phyloP scores from a whole-genome alignment of 2,329 filamentous ascomycete genomes.

The Penicillium expansum region DNA sequence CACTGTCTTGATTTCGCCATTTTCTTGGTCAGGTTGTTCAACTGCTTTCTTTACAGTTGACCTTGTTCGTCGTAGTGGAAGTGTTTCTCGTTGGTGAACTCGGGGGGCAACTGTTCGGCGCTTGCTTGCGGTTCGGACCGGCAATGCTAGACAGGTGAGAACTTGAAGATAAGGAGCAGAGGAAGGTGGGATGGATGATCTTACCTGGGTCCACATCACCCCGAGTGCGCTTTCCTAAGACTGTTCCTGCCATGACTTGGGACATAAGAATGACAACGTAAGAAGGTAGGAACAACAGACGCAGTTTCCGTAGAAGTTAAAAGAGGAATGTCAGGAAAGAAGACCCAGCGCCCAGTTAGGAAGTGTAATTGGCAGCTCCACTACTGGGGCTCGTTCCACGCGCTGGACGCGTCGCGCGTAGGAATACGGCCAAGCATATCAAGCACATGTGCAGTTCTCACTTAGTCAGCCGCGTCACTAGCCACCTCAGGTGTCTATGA shows the following conservation, averaged over 20 bases:
- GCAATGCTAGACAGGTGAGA: constrained; percentile 26
- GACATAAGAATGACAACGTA: constrained; percentile 17
- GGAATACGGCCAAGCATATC: background rate
- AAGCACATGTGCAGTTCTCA: background rate
- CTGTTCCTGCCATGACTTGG: constrained; percentile 38
- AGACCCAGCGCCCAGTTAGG: constrained; percentile 3
- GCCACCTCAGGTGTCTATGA: constrained; percentile 4
- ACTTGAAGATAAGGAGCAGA: constrained; percentile 8
- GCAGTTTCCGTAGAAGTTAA: background rate
- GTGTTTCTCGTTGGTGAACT: constrained; percentile 35
- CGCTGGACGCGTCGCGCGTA: constrained; percentile 9
- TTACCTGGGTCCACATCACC: constrained; percentile 39
- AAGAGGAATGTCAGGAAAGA: constrained; percentile 10
- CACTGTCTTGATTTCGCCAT: constrained; percentile 23
- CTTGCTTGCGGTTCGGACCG: constrained; percentile 45
- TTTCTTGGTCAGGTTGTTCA: constrained; percentile 29
- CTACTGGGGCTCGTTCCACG: background rate
- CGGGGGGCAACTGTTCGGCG: constrained; percentile 47
- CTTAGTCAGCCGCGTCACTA: constrained; percentile 9
- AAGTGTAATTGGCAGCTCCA: constrained; percentile 10
- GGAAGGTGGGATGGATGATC: constrained; percentile 16
- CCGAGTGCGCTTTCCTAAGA: constrained; percentile 47
- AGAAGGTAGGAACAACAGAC: background rate
- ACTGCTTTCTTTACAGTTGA: constrained; percentile 35
- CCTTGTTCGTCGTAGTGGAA: constrained; percentile 33